Conservation (phyloP, 1,139 yeast genomes). For the Suhomyces wounanorum region DNA sequence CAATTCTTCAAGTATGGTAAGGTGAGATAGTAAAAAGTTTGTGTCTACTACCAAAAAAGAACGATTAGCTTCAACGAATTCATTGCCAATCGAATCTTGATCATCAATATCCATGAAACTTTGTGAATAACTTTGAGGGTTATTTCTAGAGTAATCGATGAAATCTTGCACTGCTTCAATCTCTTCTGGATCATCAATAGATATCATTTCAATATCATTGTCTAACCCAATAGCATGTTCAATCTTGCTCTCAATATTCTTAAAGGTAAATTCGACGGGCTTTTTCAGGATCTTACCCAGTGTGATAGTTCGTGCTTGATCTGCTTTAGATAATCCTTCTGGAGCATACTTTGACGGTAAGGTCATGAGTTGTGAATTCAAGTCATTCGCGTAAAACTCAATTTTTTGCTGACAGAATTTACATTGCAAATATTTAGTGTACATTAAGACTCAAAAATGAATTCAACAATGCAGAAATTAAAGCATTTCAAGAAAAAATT, state of each 20-base stretch:
- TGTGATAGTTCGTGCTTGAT: constrained; percentile 35
- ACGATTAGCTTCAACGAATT: constrained; percentile 23
- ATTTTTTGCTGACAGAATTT: not conserved
- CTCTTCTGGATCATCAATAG: constrained; percentile 50
- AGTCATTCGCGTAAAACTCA: not conserved
- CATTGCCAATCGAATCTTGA: not conserved
- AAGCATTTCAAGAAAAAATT: constrained; percentile 40
- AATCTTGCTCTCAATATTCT: constrained; percentile 37
- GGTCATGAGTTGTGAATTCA: constrained; percentile 16
- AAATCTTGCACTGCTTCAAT: constrained; percentile 48
- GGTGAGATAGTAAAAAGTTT: constrained; percentile 70
- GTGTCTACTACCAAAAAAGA: constrained; percentile 71
- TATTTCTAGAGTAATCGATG: constrained; percentile 20
- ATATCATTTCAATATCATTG: constrained; percentile 54
- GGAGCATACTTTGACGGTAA: constrained; percentile 52
- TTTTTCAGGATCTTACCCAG: constrained; percentile 26
- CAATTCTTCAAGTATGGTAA: constrained; percentile 55
- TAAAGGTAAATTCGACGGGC: constrained; percentile 30
- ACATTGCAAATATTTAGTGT: not conserved
- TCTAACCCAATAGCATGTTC: constrained; percentile 30
- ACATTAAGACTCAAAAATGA: not conserved
- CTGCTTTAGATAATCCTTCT: constrained; percentile 36
- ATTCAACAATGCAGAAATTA: constrained; percentile 13
- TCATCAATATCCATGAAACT: constrained; percentile 6
- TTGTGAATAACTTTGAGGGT: not conserved